Evolutionary conservation across 2,329 filamentous ascomycete genomes (phyloP), one percentile per base, ranked within the genome.

Genomic region (Monosporascus sp.): DNA sequence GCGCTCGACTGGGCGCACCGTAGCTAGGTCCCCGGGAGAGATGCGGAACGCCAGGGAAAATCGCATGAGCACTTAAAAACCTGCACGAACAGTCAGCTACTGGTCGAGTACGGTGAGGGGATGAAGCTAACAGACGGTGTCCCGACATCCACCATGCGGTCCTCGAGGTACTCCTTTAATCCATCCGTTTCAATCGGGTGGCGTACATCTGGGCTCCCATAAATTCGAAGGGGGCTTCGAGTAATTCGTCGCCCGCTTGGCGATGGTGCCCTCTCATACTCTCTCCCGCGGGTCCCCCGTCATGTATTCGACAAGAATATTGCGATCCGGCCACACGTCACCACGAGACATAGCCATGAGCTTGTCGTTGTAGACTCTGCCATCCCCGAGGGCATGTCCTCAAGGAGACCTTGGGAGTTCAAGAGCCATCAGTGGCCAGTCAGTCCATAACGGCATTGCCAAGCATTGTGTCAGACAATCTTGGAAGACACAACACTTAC

Each of bases 361-460:
- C 7, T 55, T 62, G 6, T 71, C 63, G 51, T 75, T 73, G 53
- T 72, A 72, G 1, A 58, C 61, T 3, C 58, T 51, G 7, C 74
- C 74, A 3, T 74, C 68, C 3, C 65, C 64, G 2, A 76, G 60
- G 5, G 71, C 68, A 75, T 73, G 53, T 71, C 49, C 44, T 76
- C 73, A n/a, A 74, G 68, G 6, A 70, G 38, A 58, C 75, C 72
- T 74, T 35, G 5, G 5, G 48, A 18, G 7, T 51, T 43, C 37
- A 46, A 44, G 11, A 37, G 17, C 31, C 40, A 17, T 2, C 50
- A 49, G 54, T n/a, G 51, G 51, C 48, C 55, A 51, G 28, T 52
- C 24, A 2, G 51, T 56, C 37, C 40, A 51, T 2, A 38, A 41
- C 35, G 47, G 31, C 24, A 55, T 45, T 20, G 15, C 24, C 5